Conservation (phyloP, 1,284 basidiomycete species). For the Trametes versicolor region DNA sequence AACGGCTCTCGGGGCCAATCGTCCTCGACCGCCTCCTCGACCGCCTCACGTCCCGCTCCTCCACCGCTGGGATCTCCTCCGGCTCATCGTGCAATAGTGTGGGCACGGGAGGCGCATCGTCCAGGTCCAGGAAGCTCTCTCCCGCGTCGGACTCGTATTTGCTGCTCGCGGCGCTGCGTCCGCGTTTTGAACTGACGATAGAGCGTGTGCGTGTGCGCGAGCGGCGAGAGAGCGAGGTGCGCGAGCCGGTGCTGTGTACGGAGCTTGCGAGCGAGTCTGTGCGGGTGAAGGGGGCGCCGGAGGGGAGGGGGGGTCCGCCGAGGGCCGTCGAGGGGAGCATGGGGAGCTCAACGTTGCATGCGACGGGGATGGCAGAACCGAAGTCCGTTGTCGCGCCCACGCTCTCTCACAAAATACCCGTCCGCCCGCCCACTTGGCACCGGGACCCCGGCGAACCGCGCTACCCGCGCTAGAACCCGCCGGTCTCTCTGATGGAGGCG, state of each 20-base stretch:
- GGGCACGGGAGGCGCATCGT: conserved; percentile 37
- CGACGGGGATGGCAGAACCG: conserved; percentile 36
- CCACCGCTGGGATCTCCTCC: conserved; percentile 29
- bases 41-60: conserved; percentile 23
- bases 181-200: conserved; percentile 33
- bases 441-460: conserved; percentile 26
- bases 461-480: conserved; percentile 3
- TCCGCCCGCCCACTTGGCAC: conserved; percentile 15
- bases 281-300: conserved; percentile 43
- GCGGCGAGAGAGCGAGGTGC: conserved; percentile 44
- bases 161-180: conserved; percentile 28
- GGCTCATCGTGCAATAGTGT: conserved; percentile 35
- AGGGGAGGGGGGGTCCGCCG: conserved; percentile 30
- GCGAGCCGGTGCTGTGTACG: conserved; percentile 41
- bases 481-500: conserved; percentile 32
- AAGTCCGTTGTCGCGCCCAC: conserved; percentile 34
- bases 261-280: conserved; percentile 55
- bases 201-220: conserved; percentile 46
- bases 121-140: conserved; percentile 32
- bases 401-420: conserved; percentile 26
- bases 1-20: conserved; percentile 23
- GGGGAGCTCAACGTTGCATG: conserved; percentile 41
- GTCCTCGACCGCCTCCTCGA: conserved; percentile 30
- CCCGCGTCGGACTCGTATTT: conserved; percentile 30
- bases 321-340: conserved; percentile 44